Base-by-base conservation (phyloP, 2,329 filamentous ascomycete genomes). In the Chalara sp. region DNA sequence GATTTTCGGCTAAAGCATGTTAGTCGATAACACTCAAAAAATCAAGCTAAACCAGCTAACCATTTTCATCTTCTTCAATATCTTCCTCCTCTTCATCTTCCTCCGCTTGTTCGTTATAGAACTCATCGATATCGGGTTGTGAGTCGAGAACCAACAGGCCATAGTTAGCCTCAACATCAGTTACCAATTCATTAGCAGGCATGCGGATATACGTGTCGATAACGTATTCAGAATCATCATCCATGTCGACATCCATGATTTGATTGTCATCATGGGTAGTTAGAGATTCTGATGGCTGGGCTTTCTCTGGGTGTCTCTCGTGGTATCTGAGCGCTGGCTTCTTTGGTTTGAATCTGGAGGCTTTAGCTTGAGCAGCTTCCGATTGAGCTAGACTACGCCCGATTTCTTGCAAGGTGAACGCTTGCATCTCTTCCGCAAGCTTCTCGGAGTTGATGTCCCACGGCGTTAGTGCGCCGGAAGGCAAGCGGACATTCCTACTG, bases 21-120 rank as follows among this genome's bases (percentile, higher is more conserved):
- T 61, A 59, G 56, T 46, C 28, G 54, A 7, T 30, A 45, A 39
- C 10, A 39, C 21, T 44, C 11, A n/a, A 30, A 30, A n/a, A 37
- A 3, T 32, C 31, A 40, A 8, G 39, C 1, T 12, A 40, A 40
- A 6, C 2, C 13, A 13, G 58, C 70, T 50, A 69, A 83, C 80
- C 80, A 56, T 85, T 84, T 61, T 84, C 81, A 49, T 84, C 80
- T 47, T 84, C 81, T 5, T 84, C 81, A 42, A 82, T 80, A 56
- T 79, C 71, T 42, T 84, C 81, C 6, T 84, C 81, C 46, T 83
- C 80, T 54, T 79, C 71, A 1, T 84, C 80, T 39, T 81, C 82
- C 4, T 84, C 80, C 6, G 28, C 30, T n/a, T 77, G 77, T 39
- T 79, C 78, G 6, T 76, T 75, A 56, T 79, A 85, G 62, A 85